phyloP scores from a whole-genome alignment of 176 grass and related monocot genomes.

The Cenchrus fungigraminus region DNA sequence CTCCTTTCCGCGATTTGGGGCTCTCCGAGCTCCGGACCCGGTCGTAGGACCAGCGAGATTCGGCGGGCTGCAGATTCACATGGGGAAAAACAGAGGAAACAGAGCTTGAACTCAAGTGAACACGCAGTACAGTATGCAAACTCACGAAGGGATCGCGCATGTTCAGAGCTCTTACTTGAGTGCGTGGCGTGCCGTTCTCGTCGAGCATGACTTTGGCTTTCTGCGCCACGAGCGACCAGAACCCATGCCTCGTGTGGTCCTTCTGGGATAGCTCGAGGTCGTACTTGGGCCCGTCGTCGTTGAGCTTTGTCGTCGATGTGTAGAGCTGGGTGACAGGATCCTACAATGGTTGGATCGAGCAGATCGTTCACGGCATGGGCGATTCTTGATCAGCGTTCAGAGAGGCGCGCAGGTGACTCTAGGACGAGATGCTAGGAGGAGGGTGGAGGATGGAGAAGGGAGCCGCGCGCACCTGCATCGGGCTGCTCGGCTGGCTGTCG shows the following conservation, averaged over 20 bases:
- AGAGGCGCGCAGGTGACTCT: neutral
- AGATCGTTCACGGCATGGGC: neutral
- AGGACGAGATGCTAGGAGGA: neutral
- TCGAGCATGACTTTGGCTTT: slow-evolving; percentile 79
- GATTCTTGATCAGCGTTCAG: neutral
- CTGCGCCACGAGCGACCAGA: slow-evolving; percentile 68
- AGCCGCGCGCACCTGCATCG: slow-evolving; percentile 6
- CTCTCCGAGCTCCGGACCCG: slow-evolving; percentile 60
- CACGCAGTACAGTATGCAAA: too few species aligned
- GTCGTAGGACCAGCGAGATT: slow-evolving; percentile 68
- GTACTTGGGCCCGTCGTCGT: slow-evolving; percentile 33
- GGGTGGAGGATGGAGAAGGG: neutral
- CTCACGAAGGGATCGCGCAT: neutral
- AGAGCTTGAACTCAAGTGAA: neutral
- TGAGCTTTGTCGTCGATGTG: slow-evolving; percentile 49
- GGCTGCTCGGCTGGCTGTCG: neutral
- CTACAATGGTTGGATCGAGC: slow-evolving; percentile 21
- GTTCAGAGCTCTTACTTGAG: slow-evolving; percentile 38
- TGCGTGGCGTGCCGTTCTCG: slow-evolving; percentile 44
- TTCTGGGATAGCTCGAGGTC: slow-evolving; percentile 17
- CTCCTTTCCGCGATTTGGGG: slow-evolving; percentile 44
- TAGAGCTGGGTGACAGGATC: slow-evolving; percentile 47
- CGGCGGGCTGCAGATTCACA: slow-evolving; percentile 38
- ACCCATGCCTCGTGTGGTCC: slow-evolving; percentile 52
- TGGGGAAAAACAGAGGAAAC: neutral